Evolutionary conservation across 306 rosid genomes (phyloP), one percentile per base, ranked within the genome.

Genomic region (Morella rubra): DNA sequence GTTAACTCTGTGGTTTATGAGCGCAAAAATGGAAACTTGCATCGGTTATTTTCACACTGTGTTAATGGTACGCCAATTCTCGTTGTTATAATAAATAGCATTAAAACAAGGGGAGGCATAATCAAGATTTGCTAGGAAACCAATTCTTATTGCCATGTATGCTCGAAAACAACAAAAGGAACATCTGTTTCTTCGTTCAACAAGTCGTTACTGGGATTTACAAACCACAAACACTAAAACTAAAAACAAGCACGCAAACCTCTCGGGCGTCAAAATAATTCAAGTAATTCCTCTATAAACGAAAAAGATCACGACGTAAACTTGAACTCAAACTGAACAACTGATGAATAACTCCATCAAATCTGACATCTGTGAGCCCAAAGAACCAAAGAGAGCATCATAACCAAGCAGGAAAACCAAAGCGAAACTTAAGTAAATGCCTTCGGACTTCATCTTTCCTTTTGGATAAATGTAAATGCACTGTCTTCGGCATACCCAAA

Each of bases 181-280:
- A 27, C 32, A 49, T 32, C 52, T 66, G 12, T 77, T 8, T 1
- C 41, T 83, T 69, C 49, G 69, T 20, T 41, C 16, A 51, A 68
- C 70, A 80, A 62, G 77, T 65, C 56, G 72, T 75, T 82, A 84
- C 80, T 85, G 47, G 79, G 22, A 66, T 47, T 18, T 47, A 70
- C 59, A 22, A 37, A 20, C 69, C 44, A 27, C 8, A 66, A 73
- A 20, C 15, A 73, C 47, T 75, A 60, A 37, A 15, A 65, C 58
- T 52, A 40, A 44, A 37, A 81, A 15, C 64, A 64, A 71, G 66
- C 51, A 53, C 67, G 8, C 56, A 10, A 62, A 40, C n/a, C n/a
- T 22, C 10, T 12, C 51, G 45, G 55, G 65, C 68, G 64, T 37
- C 50, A 1, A 24, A 32, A 15, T 4, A 14, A 4, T 53, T 53